phyloP scores from a whole-genome alignment of 2,329 filamentous ascomycete species.

The Apiospora hydei region DNA sequence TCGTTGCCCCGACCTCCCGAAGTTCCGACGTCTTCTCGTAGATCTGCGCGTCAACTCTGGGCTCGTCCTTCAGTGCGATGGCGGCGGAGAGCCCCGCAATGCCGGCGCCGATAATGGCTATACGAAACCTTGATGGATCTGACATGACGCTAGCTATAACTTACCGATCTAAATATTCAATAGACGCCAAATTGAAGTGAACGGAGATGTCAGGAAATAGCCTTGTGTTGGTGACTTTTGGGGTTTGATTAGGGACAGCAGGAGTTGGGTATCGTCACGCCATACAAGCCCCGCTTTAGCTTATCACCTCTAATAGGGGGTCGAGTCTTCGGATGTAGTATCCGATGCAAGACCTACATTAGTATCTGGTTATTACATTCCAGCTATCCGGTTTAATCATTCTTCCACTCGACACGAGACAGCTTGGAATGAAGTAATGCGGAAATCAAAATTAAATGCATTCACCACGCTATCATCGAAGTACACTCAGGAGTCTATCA shows the following conservation, averaged over 20 bases:
- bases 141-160: conserved; percentile 25
- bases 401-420: background rate
- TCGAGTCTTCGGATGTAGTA: background rate
- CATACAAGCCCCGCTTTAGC: conserved; percentile 1
- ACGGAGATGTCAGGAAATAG: too few relatives aligned
- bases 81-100: conserved; percentile 58
- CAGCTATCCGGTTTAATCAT: too few relatives aligned
- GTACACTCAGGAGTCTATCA: background rate
- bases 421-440: too few relatives aligned
- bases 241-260: background rate
- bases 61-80: conserved; percentile 51
- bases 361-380: background rate
- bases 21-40: conserved; percentile 57
- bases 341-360: background rate
- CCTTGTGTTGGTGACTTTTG: background rate
- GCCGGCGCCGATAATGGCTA: conserved; percentile 58
- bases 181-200: too few relatives aligned
- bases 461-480: background rate
- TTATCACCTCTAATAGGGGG: background rate
- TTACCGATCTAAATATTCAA: too few relatives aligned
- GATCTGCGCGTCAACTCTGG: conserved; percentile 52
- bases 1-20: conserved; percentile 55
- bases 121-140: conserved; percentile 39
- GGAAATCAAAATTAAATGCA: background rate
- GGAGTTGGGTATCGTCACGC: background rate